Evolutionary conservation across 1,284 basidiomycete genomes (phyloP).

Genomic region (Ceratobasidium sp.): DNA sequence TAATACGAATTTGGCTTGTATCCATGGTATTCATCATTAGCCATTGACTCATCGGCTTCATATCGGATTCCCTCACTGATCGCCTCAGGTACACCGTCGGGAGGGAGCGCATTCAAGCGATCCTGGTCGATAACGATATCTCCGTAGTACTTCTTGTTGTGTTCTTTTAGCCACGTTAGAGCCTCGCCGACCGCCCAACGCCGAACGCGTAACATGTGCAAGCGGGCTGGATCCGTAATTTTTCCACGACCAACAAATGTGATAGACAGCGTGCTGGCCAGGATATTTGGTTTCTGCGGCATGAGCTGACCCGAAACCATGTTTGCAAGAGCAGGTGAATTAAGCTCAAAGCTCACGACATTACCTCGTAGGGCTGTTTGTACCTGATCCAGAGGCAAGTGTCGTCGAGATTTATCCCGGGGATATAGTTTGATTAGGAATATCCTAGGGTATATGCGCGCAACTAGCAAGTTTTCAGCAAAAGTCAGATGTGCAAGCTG

Average conservation of each 20-base stretch:
- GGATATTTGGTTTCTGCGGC: conserved; percentile 54
- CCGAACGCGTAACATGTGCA: conserved; percentile 53
- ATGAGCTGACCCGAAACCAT: conserved; percentile 57
- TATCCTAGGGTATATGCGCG: conserved; percentile 52
- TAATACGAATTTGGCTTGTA: conserved; percentile 15
- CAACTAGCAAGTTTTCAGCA: conserved; percentile 55
- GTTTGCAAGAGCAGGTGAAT: conserved; percentile 51
- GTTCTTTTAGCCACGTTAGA: conserved; percentile 37
- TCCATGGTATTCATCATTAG: conserved; percentile 34
- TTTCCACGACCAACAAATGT: conserved; percentile 57
- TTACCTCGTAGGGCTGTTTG: conserved; percentile 57
- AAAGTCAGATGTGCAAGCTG: conserved; percentile 53
- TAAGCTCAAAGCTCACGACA: conserved; percentile 56
- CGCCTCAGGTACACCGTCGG: conserved; percentile 45
- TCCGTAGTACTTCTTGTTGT: conserved; percentile 43
- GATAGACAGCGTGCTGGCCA: conserved; percentile 56
- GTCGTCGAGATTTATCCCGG: conserved; percentile 49
- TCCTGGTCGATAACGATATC: conserved; percentile 5
- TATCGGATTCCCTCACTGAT: conserved; percentile 18
- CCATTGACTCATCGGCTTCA: conserved; percentile 6
- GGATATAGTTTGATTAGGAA: conserved; percentile 58
- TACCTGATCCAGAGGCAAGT: conserved; percentile 49
- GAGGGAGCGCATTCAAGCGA: conserved; percentile 24
- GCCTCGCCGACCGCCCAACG: conserved; percentile 52
- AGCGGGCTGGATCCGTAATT: conserved; percentile 53